A percentile compares a stretch with the other conserved stretches of the same genome.
These are phyloP conservation scores for Durio zibethinus DNA, from an alignment of 345 rosid genomes.

Conservation along the genomic window DNA sequence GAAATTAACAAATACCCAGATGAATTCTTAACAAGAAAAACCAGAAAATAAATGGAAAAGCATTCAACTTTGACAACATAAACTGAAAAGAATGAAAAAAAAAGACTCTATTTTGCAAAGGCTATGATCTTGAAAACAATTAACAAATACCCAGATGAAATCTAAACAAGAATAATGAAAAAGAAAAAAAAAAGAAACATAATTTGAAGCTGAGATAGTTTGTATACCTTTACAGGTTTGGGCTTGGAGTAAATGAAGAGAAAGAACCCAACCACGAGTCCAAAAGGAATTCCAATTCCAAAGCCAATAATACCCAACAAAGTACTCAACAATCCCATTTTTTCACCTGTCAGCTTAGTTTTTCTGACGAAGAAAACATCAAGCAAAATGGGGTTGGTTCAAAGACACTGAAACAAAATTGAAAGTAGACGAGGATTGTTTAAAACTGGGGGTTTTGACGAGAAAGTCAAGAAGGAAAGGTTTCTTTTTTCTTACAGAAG, in stretches of 20 bases:
- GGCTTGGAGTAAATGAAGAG: conserved; percentile 66
- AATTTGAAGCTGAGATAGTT: neutral
- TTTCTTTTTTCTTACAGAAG: neutral
- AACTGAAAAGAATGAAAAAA: neutral
- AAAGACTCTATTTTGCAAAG: neutral
- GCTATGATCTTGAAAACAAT: neutral
- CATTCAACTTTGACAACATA: neutral
- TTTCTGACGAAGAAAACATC: neutral
- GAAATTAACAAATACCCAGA: conserved; percentile 8
- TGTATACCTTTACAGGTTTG: conserved; percentile 45
- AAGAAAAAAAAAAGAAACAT: neutral
- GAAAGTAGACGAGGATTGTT: too few species aligned
- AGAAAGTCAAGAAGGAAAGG: neutral
- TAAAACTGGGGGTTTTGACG: neutral
- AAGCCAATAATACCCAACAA: conserved; percentile 63
- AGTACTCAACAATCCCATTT: conserved; percentile 52
- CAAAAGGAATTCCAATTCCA: conserved; percentile 64
- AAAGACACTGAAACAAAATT: neutral
- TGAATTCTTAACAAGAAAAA: neutral
- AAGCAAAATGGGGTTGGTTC: neutral
- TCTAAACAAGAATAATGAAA: neutral
- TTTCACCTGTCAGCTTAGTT: neutral
- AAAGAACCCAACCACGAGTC: conserved; percentile 65
- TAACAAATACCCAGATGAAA: neutral
- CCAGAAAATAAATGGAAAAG: neutral